Evolutionary conservation across 345 rosid species (phyloP).

Genomic region (Mercurialis annua): DNA sequence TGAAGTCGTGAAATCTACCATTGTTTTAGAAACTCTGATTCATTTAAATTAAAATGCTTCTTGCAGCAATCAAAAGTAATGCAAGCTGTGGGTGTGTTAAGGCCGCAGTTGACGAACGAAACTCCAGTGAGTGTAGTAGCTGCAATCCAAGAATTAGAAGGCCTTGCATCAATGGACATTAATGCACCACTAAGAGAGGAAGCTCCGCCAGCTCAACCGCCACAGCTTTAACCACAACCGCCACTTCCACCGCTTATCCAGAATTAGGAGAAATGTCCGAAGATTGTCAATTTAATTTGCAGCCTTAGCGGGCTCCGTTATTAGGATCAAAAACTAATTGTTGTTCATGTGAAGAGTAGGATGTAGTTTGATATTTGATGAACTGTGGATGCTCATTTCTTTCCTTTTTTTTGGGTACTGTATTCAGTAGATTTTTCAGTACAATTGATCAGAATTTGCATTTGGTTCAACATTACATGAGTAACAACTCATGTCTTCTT

Average conservation of each 20-base stretch:
- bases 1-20: not conserved
- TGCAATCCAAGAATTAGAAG: conserved; percentile 66
- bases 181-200: conserved; percentile 32
- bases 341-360: conserved; percentile 19
- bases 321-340: conserved; percentile 20
- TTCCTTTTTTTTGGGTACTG: conserved; percentile 6
- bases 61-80: conserved; percentile 61
- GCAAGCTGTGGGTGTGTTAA: conserved; percentile 43
- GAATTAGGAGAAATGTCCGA: conserved; percentile 8
- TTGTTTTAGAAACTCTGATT: not conserved
- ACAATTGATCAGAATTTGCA: conserved; percentile 8
- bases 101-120: conserved; percentile 37
- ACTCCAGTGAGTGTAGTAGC: conserved; percentile 29
- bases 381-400: not conserved
- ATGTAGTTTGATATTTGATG: conserved; percentile 20
- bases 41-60: conserved; percentile 10
- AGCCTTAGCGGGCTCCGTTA: conserved; percentile 5
- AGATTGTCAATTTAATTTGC: conserved; percentile 4
- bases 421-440: conserved; percentile 4
- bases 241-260: not conserved
- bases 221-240: not conserved
- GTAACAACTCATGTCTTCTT: not conserved
- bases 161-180: conserved; percentile 47
- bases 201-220: conserved; percentile 11
- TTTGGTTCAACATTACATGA: conserved; percentile 6